These are phyloP conservation scores for Pneumocystis canis DNA, from an alignment of 1,139 yeast genomes.

Conservation along the genomic window DNA sequence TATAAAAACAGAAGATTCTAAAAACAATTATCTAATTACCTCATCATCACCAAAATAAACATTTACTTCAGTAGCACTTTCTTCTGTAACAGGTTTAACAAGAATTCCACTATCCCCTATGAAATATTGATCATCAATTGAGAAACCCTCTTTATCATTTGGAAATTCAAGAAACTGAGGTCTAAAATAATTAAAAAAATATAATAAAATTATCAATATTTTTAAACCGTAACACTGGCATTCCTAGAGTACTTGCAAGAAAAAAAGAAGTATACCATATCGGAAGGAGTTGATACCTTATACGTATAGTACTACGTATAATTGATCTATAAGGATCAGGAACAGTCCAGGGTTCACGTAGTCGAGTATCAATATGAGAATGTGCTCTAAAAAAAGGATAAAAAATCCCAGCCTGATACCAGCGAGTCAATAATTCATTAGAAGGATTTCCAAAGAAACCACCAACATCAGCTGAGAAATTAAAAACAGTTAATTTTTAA, in stretches of 20 bases:
- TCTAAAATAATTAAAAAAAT: slow-evolving; percentile 1
- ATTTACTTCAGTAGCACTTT: slow-evolving; percentile 32
- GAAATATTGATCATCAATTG: slow-evolving; percentile 71
- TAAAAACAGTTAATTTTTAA: background rate
- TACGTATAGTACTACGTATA: slow-evolving; percentile 53
- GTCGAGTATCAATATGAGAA: slow-evolving; percentile 82
- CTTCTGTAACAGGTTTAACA: slow-evolving; percentile 67
- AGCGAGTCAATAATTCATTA: slow-evolving; percentile 63
- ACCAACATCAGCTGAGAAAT: slow-evolving; percentile 62
- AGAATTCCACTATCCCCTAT: slow-evolving; percentile 59
- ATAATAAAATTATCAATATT: background rate
- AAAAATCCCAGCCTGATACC: slow-evolving; percentile 95
- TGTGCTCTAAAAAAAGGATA: slow-evolving; percentile 94
- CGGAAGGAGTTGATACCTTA: slow-evolving; percentile 67
- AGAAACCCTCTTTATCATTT: slow-evolving; percentile 35
- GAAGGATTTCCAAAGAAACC: slow-evolving; percentile 90
- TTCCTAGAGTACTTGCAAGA: slow-evolving; percentile 43
- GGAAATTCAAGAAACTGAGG: slow-evolving; percentile 64
- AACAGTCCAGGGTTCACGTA: slow-evolving; percentile 85
- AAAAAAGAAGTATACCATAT: slow-evolving; percentile 69
- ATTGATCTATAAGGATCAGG: slow-evolving; percentile 58
- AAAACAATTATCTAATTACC: slow-evolving; percentile 14
- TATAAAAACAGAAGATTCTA: background rate
- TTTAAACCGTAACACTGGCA: slow-evolving; percentile 40
- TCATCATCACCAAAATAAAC: slow-evolving; percentile 54